Evolutionary conservation across 2,329 filamentous ascomycete genomes (phyloP).

Genomic region (Cercospora janseana): DNA sequence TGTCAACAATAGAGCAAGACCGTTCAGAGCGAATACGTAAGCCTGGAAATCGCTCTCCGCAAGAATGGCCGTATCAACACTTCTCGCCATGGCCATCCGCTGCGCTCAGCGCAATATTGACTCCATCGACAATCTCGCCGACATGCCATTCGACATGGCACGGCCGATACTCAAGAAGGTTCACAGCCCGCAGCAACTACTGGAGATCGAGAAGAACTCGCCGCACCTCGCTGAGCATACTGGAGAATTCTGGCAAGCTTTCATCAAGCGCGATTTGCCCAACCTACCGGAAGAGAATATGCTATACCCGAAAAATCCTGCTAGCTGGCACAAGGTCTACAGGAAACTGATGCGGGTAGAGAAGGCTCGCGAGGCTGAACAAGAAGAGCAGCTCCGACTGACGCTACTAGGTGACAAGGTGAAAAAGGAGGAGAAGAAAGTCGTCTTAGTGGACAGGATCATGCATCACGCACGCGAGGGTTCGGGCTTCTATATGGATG

Average conservation of each 20-base stretch:
- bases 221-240: constrained; percentile 72
- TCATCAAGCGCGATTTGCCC: constrained; percentile 77
- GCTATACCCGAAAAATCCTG: constrained; percentile 63
- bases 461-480: constrained; percentile 22
- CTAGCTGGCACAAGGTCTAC: constrained; percentile 77
- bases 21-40: constrained; percentile 1
- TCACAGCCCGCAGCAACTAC: constrained; percentile 70
- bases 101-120: constrained; percentile 44
- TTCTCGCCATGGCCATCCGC: constrained; percentile 42
- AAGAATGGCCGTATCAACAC: constrained; percentile 36
- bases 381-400: constrained; percentile 38
- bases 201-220: constrained; percentile 68
- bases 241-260: constrained; percentile 70
- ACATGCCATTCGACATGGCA: constrained; percentile 65
- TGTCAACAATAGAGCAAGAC: constrained; percentile 10
- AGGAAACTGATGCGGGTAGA: constrained; percentile 45
- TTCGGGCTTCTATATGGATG: constrained; percentile 22
- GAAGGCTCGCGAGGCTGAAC: constrained; percentile 36
- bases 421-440: constrained; percentile 56
- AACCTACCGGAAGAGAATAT: constrained; percentile 56
- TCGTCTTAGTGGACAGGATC: constrained; percentile 30
- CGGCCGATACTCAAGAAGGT: constrained; percentile 68
- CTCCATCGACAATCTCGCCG: constrained; percentile 66
- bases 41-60: constrained; percentile 3
- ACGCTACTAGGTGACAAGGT: constrained; percentile 63